Base-by-base conservation (phyloP, 176 grass and related monocot species). In the Rhipidocladum racemiflorum region DNA sequence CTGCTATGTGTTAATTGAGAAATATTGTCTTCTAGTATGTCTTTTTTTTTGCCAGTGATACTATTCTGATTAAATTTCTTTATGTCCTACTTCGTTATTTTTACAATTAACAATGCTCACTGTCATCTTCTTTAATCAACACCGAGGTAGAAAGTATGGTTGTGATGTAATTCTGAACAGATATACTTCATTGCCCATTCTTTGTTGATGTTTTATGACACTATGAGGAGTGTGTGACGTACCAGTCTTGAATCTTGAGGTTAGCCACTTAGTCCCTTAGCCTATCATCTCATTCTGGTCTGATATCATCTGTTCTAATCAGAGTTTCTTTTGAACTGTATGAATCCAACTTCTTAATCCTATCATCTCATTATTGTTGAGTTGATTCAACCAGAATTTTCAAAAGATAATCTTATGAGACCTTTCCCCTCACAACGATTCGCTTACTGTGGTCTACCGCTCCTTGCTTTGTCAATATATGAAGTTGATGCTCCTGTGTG, bases 391-490 rank as follows among this genome's bases (percentile, higher is more conserved):
- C 5, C 9, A 1, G 14, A 17, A 10, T 60, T 45, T 81, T 81
- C 8, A 86, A 61, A 67, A 68, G 44, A 13, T 25, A 56, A 15
- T 65, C 12, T 9, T 24, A 9, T 65, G 27, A 43, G 5, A 10
- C 24, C 53, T 74, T 77, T 35, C 51, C 48, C 39, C 20, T 29
- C n/a, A 16, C 20, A 38, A 29, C 60, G 44, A 30, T 60, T 18
- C 9, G 48, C 71, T 42, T 65, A 70, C 21, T 25, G 42, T 65
- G 65, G 34, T 54, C 25, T 85, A 17, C 10, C 28, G 36, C 7
- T 50, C 23, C 32, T 85, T 15, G 48, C 15, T 68, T 77, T 80
- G 25, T 56, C 15, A 64, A 38, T 39, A 78, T 39, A 65, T 44
- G 55, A 70, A 64, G 56, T 39, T 77, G 20, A 45, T 76, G 61